Conservation (phyloP, 2,329 filamentous ascomycete genomes). For the Neoarthrinium moseri region DNA sequence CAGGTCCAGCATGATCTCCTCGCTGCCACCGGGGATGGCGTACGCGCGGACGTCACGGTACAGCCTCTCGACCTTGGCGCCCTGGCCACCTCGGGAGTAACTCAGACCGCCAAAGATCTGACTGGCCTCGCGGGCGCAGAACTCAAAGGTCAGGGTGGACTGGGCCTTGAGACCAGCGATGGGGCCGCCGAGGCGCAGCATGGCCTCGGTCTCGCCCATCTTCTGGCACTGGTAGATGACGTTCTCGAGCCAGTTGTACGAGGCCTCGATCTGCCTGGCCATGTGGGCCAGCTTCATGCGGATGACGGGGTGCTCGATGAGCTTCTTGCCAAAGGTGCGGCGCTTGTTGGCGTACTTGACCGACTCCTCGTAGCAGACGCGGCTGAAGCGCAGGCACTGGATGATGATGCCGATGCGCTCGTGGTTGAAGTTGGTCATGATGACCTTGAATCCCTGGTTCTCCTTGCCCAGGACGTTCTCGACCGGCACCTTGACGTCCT, state of each 20-base stretch:
- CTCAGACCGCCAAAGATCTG: slow-evolving; percentile 96
- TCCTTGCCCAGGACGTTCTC: slow-evolving; percentile 97
- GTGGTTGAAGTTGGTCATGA: slow-evolving; percentile 99
- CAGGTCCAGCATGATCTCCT: slow-evolving; percentile 98
- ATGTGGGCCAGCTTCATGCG: slow-evolving; percentile 97
- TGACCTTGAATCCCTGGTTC: slow-evolving; percentile 97
- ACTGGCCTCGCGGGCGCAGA: slow-evolving; percentile 91
- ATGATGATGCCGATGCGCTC: slow-evolving; percentile 99
- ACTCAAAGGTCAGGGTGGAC: slow-evolving; percentile 91
- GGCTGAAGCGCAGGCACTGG: slow-evolving; percentile 91
- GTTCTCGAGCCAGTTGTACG: slow-evolving; percentile 96
- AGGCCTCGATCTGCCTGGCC: slow-evolving; percentile 95
- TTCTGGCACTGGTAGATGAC: slow-evolving; percentile 88
- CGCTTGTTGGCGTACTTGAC: slow-evolving; percentile 98
- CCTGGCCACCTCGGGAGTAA: slow-evolving; percentile 91
- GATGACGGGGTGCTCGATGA: slow-evolving; percentile 96
- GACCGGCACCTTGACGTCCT: slow-evolving; percentile 99
- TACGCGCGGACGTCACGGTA: slow-evolving; percentile 96
- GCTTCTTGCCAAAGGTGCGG: slow-evolving; percentile 91
- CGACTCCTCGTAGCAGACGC: slow-evolving; percentile 95
- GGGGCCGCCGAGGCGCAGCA: slow-evolving; percentile 90
- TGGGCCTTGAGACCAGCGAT: slow-evolving; percentile 95
- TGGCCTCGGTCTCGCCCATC: slow-evolving; percentile 94
- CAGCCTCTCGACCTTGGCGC: slow-evolving; percentile 89
- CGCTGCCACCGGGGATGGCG: slow-evolving; percentile 90